Evolutionary conservation across 208 protist species (phyloP).

Genomic region (Acanthamoeba sp.): DNA sequence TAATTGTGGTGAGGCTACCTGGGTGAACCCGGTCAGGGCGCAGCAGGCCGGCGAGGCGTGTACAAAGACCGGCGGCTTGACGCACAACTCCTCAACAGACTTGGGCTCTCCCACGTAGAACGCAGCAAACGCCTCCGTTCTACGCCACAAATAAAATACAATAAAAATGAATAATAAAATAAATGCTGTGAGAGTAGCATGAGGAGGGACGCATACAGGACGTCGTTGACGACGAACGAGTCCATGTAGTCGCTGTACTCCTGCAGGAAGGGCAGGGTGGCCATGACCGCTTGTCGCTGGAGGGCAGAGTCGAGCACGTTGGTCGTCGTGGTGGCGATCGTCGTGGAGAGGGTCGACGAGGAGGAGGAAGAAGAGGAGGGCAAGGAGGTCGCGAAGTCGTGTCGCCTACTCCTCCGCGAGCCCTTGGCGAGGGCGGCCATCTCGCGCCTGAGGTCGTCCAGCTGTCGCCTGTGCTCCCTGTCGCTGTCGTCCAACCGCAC

Average conservation of each 20-base stretch:
- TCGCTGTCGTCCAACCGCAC: neutral
- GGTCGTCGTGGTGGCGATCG: neutral
- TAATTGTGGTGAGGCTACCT: too few species aligned
- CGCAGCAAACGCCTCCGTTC: slow-evolving; percentile 2
- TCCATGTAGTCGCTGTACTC: slow-evolving; percentile 8
- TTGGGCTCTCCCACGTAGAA: slow-evolving; percentile 42
- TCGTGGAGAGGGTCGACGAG: neutral
- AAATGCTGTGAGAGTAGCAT: too few species aligned
- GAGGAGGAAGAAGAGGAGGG: neutral
- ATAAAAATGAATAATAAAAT: too few species aligned
- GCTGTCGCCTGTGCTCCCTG: neutral
- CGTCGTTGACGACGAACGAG: slow-evolving; percentile 16
- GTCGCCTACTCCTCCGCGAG: neutral
- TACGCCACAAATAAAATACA: neutral
- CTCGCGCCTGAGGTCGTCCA: slow-evolving; percentile 14
- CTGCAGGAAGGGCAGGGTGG: slow-evolving; percentile 16
- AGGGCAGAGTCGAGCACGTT: neutral
- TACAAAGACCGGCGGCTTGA: slow-evolving; percentile 40
- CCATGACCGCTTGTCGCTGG: neutral
- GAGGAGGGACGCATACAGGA: neutral
- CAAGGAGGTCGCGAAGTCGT: neutral
- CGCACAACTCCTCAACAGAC: slow-evolving; percentile 13
- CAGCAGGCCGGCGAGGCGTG: slow-evolving; percentile 23
- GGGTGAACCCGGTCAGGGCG: neutral
- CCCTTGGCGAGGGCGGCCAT: neutral